Evolutionary conservation across 192 early-diverging fungal species (phyloP).

Genomic region (Linnemannia elongata): DNA sequence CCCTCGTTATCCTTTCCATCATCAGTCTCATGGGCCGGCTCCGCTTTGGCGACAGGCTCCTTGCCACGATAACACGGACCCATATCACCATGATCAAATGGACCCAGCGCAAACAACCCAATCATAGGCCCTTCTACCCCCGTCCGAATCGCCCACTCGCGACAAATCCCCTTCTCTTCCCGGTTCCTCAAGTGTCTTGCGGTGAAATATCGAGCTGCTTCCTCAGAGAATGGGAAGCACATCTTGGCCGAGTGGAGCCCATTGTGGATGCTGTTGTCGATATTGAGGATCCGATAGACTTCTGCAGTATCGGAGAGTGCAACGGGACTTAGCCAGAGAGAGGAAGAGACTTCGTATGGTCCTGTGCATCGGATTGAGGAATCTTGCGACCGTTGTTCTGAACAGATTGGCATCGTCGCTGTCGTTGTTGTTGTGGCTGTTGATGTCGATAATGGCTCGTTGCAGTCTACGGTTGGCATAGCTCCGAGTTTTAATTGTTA

Average conservation of each 20-base stretch:
- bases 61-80: constrained; percentile 7
- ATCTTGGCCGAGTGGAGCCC: constrained; percentile 33
- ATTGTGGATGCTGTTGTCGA: constrained; percentile 21
- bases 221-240: constrained; percentile 26
- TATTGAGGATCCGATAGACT: constrained; percentile 32
- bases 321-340: constrained; percentile 30
- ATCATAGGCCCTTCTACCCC: constrained; percentile 28
- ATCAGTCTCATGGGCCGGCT: not conserved
- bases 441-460: not conserved
- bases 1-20: not conserved
- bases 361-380: constrained; percentile 18
- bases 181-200: constrained; percentile 5
- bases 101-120: constrained; percentile 13
- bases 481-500: not conserved
- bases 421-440: not conserved
- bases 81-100: constrained; percentile 33
- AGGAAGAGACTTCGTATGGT: constrained; percentile 15
- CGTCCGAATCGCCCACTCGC: constrained; percentile 29
- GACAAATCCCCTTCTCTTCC: not conserved
- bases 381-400: not conserved
- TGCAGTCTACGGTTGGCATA: not conserved
- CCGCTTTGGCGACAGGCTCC: not conserved
- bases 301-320: constrained; percentile 15
- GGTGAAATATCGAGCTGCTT: constrained; percentile 12
- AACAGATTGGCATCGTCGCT: not conserved